Evolutionary conservation across 495 filamentous ascomycete species (phyloP).

Genomic region (Thozetella sp.): DNA sequence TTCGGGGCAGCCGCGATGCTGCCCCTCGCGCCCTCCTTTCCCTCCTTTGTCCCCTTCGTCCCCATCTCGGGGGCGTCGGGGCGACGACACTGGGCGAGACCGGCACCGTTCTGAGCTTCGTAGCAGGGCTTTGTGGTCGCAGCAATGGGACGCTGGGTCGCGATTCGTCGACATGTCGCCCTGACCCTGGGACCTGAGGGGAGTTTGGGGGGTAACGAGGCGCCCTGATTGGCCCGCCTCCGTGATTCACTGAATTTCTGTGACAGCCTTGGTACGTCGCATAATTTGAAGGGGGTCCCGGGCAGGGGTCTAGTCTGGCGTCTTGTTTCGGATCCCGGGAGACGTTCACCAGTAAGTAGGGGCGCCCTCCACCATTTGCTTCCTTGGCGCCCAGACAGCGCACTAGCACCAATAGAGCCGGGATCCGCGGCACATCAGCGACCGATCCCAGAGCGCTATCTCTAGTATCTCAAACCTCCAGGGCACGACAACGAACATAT

Average conservation of each 20-base stretch:
- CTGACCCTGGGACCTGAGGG: neutral
- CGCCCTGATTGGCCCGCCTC: neutral
- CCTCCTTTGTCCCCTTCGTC: too few species aligned
- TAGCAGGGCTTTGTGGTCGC: neutral
- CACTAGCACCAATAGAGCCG: too few species aligned
- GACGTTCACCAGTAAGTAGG: neutral
- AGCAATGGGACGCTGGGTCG: neutral
- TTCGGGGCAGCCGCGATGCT: neutral
- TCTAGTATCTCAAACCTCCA: too few species aligned
- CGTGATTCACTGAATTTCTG: neutral
- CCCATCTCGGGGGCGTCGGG: too few species aligned
- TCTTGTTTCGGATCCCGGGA: slow-evolving; percentile 1
- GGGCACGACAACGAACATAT: too few species aligned
- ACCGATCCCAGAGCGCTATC: too few species aligned
- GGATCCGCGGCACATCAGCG: too few species aligned
- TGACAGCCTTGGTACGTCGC: slow-evolving; percentile 1
- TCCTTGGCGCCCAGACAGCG: too few species aligned
- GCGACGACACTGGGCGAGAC: too few species aligned
- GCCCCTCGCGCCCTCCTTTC: too few species aligned
- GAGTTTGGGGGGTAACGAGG: neutral
- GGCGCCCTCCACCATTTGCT: too few species aligned
- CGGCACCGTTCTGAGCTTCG: neutral
- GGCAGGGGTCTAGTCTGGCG: neutral
- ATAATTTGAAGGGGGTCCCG: neutral
- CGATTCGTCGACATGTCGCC: slow-evolving; percentile 1